Evolutionary conservation across 202 grass and related monocot species (phyloP), one percentile per base, ranked within the genome.

Genomic region (Schoenoplectus triqueter): DNA sequence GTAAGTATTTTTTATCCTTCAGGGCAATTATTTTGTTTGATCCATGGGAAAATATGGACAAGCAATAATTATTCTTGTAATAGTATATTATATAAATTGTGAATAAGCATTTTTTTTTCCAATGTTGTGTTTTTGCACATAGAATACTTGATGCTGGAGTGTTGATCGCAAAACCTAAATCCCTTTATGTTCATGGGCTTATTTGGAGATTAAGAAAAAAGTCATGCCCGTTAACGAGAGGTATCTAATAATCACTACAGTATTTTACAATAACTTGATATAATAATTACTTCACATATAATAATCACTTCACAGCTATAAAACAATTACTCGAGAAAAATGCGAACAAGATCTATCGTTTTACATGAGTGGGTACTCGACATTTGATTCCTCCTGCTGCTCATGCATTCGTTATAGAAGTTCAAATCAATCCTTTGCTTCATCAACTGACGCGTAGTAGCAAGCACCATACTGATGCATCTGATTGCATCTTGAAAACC

Each of bases 11-110:
- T 78, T 42, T 67, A 41, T 52, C 45, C 64, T 59, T 83, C 40
- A 65, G 15, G n/a, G 77, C 77, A 15, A 42, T 46, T 62, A 45
- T 21, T 76, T 80, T 63, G 56, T 62, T 80, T 63, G 80, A 68
- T 68, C 48, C 48, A 67, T 82, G 64, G 19, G 50, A 67, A 82
- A 67, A 9, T 82, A 49, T 67, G 17, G 10, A 4, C 21, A 62
- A 82, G 44, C 40, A 82, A 82, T 68, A 54, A 68, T 66, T 31
- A 31, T 52, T 61, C 10, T 41, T 59, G 39, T 42, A 18, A 44
- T 42, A 78, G 52, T 78, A 42, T 60, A 57, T 77, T 39, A 39
- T 75, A 39, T 39, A 22, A 40, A 31, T 31, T 76, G 72, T 56
- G 72, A 77, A 57, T 59, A 55, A 31, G 1, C 59, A 62, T 62